These are phyloP conservation scores for Brassica carinata DNA, from an alignment of 345 rosid genomes.

Conservation along the genomic window DNA sequence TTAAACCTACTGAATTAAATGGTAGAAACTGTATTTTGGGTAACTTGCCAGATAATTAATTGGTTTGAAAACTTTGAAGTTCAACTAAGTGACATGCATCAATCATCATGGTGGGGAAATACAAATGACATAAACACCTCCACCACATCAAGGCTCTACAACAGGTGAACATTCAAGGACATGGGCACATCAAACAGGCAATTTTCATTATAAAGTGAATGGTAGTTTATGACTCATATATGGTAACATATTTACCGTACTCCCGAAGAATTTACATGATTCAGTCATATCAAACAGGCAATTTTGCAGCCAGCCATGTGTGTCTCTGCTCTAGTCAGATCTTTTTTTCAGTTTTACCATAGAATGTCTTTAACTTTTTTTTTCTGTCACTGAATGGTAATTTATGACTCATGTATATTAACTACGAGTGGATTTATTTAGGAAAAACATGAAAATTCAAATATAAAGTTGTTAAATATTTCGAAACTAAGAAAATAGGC, in stretches of 20 bases:
- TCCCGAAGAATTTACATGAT: conserved; percentile 38
- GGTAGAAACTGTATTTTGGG: neutral
- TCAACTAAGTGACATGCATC: conserved; percentile 18
- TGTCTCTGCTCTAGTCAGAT: conserved; percentile 41
- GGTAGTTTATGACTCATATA: neutral
- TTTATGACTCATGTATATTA: neutral
- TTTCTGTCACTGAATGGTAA: conserved; percentile 13
- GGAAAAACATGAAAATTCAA: neutral
- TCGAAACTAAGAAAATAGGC: neutral
- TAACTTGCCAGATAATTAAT: conserved; percentile 21
- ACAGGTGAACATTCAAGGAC: neutral
- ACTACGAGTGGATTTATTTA: neutral
- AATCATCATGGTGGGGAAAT: conserved; percentile 7
- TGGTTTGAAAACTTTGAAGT: conserved; percentile 23
- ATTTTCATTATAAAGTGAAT: neutral
- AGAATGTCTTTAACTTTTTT: conserved; percentile 35
- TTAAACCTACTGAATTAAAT: conserved; percentile 5
- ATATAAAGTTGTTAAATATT: neutral
- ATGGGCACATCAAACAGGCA: neutral
- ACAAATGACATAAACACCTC: conserved; percentile 31
- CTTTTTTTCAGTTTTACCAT: conserved; percentile 33
- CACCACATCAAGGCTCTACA: neutral
- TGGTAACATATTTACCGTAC: conserved; percentile 39
- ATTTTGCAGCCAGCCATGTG: conserved; percentile 36
- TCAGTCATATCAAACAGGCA: conserved; percentile 34